Evolutionary conservation across 352 stramenopile genomes (phyloP), one percentile per base, ranked within the genome.

Genomic region (Globisporangium yorkense): DNA sequence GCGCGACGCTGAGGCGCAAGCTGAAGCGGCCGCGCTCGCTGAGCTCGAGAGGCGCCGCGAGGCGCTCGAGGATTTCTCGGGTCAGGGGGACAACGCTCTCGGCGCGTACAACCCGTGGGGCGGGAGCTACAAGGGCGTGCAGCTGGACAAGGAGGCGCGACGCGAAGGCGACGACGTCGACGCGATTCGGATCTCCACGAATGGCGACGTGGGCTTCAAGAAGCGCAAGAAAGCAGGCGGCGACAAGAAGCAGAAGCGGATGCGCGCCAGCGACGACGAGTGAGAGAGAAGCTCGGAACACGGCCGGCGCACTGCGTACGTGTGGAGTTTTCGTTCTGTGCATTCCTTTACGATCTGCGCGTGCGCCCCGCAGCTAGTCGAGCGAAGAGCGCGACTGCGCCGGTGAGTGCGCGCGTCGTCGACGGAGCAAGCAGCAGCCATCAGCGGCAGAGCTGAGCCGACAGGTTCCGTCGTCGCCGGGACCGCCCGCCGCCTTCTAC

Each of bases 21-120:
- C 55, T 1, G 72, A 78, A 16, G 68, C 69, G 12, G 67, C 66
- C 1, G 70, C 67, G 33, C 48, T 62, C 20, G 65, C 65, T 21
- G 73, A 85, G 39, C 74, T 88, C 40, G 70, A 88, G 60, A 80
- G 77, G 51, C 69, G 70, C 12, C 57, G 73, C 1, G 71, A 92
- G 48, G 69, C 78, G 2, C 63, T 91, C 4, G 82, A 91, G 20
- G 82, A 90, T 54, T 77, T 86, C 35, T 80, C 74, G 5, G 56
- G 64, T 1, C 78, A 89, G 62, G 79, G 77, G 35, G 82, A 94
- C 57, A 80, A 94, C 37, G 84, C 84, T 1, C 60, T 94, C 1
- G 82, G 78, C 3, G 84, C 84, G 21, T 94, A 84, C 61, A 94
- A 92, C 43, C 84, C 84, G 24, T 94, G 77, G 74, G 84, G 84